A percentile compares a stretch with the other conserved stretches of the same genome.
Evolutionary conservation across 2,329 filamentous ascomycete genomes (phyloP).

Genomic region (Canariomyces notabilis): DNA sequence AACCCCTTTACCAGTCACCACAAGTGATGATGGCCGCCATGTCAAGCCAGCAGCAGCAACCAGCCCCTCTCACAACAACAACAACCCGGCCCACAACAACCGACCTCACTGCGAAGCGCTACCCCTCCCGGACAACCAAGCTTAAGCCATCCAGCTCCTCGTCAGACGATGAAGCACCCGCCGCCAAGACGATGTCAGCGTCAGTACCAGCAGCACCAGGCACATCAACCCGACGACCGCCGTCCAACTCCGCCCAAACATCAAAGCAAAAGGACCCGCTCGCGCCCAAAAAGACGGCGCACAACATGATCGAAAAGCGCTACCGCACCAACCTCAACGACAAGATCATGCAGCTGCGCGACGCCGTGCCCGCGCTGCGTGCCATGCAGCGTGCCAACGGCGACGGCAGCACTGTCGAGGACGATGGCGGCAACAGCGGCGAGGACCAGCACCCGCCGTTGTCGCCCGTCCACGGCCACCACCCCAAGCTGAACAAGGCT

Average conservation of each 20-base stretch:
- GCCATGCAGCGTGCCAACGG: constrained; percentile 38
- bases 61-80: background rate
- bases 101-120: constrained; percentile 18
- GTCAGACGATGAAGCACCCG: constrained; percentile 19
- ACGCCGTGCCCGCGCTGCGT: constrained; percentile 57
- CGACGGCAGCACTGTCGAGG: constrained; percentile 29
- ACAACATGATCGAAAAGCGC: constrained; percentile 82
- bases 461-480: constrained; percentile 29
- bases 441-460: background rate
- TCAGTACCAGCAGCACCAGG: background rate
- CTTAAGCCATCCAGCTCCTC: constrained; percentile 28
- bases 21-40: constrained; percentile 16
- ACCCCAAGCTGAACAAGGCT: constrained; percentile 38
- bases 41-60: constrained; percentile 7
- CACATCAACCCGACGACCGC: constrained; percentile 13
- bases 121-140: constrained; percentile 29
- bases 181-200: constrained; percentile 14
- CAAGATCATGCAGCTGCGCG: constrained; percentile 70
- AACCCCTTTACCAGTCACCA: constrained; percentile 26
- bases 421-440: constrained; percentile 24
- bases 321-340: constrained; percentile 81
- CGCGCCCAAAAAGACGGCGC: constrained; percentile 65
- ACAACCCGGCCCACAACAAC: background rate
- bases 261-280: constrained; percentile 11
- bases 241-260: constrained; percentile 5